Evolutionary conservation across 371 early-diverging fungal genomes (phyloP), one percentile per base, ranked within the genome.

Genomic region (Choanephora cucurbitarum): DNA sequence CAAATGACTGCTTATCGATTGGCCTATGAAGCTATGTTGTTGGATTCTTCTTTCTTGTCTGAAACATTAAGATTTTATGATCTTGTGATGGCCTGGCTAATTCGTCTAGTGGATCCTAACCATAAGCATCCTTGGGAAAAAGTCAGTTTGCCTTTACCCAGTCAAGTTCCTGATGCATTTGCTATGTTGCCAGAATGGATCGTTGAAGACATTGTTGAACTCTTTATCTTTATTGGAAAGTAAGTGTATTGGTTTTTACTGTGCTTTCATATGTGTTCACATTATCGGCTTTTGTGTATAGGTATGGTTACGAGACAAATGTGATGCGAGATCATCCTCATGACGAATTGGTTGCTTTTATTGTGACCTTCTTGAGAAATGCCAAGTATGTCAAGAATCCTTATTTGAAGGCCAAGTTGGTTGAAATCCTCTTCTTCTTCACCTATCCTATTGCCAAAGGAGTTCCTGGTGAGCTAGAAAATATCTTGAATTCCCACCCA

Each of bases 161-260:
- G 61, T 2, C 57, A 72, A 2, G 75, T 86, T 0, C 82, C 86
- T 0, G 68, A 77, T 7, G 52, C 55, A 11, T 93, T 93, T 80
- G 75, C 86, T 3, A 88, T 88, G 74, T 77, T 96, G 6, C 98
- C 98, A 13, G 96, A 98, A 68, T 96, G 90, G 75, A 84, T 96
- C 32, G 66, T 97, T 34, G 95, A 96, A 66, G 97, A 97, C 63
- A 78, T 91, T 40, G 80, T 88, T 22, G 90, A 89, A 48, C 82
- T 89, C 23, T 84, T 87, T 41, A 73, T 89, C 28, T 90, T 86
- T 52, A 53, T 81, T 19, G 72, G 84, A 39, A 81, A 77, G 68
- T 84, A 80, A 62, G 66, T 71, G 10, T n/a, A n/a, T n/a, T n/a
- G n/a, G n/a, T n/a, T n/a, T n/a, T n/a, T n/a, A n/a, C n/a, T n/a